Conservation (phyloP, 768 basidiomycete species). For the Mycena polygramma region DNA sequence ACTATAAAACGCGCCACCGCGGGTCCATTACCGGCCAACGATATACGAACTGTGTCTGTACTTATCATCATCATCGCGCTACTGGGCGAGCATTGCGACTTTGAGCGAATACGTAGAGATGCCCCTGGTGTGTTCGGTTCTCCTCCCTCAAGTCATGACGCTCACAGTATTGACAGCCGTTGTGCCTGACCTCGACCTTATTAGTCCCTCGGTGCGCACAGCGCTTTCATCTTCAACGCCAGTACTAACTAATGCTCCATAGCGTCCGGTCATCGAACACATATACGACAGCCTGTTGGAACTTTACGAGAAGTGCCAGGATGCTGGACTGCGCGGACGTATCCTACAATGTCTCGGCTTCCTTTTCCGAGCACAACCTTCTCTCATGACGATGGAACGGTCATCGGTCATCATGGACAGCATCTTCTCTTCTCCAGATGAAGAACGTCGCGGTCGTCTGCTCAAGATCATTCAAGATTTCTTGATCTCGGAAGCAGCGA, state of each 20-base stretch:
- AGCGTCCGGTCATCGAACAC: slow-evolving; percentile 86
- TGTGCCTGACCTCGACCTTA: slow-evolving; percentile 63
- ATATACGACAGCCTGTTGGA: slow-evolving; percentile 80
- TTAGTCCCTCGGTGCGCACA: slow-evolving; percentile 64
- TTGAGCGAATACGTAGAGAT: slow-evolving; percentile 80
- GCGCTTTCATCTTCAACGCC: not conserved
- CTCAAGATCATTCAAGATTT: slow-evolving; percentile 95
- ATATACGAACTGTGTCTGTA: slow-evolving; percentile 70
- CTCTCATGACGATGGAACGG: slow-evolving; percentile 85
- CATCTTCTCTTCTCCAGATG: slow-evolving; percentile 82
- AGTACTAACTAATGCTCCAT: slow-evolving; percentile 13
- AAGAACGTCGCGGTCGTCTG: slow-evolving; percentile 79
- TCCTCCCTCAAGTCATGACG: not conserved
- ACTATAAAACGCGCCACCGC: slow-evolving; percentile 59
- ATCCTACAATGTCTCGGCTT: slow-evolving; percentile 92
- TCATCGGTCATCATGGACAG: slow-evolving; percentile 91
- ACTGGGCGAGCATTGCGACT: slow-evolving; percentile 90
- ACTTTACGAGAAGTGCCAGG: slow-evolving; percentile 77
- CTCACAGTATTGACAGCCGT: slow-evolving; percentile 56
- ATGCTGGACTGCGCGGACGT: slow-evolving; percentile 72
- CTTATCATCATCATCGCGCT: slow-evolving; percentile 88
- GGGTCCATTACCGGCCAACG: slow-evolving; percentile 59
- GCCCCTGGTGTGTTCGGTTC: slow-evolving; percentile 62
- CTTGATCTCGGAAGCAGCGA: slow-evolving; percentile 83
- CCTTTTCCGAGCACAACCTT: slow-evolving; percentile 92